Evolutionary conservation across 2,329 filamentous ascomycete genomes (phyloP), one percentile per base, ranked within the genome.

Genomic region (Fusarium floridanum): DNA sequence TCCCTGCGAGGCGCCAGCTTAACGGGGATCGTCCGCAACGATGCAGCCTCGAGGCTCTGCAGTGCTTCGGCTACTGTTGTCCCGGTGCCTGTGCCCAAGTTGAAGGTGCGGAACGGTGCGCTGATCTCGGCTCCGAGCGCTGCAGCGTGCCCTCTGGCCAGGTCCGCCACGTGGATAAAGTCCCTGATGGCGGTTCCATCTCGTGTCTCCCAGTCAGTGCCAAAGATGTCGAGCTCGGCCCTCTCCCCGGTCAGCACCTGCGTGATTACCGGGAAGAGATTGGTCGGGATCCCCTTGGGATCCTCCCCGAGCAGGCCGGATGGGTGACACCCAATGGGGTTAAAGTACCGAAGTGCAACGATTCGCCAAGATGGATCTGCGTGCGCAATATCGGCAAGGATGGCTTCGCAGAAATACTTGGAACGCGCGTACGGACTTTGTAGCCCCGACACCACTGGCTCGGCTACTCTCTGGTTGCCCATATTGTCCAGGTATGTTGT

Each of bases 401-500:
- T 92, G 10, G 90, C 90, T 78, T 92, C 91, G 69, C 89, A 90
- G 82, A 93, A 91, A 85, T 90, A 92, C 80, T 93, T 93, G 3
- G 90, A 90, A 62, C 91, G 86, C 20, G 90, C 91, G 76, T 93
- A 93, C 2, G 91, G 91, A 75, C 89, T 91, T 16, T 90, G 91
- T 68, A 92, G 85, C 11, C 90, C 89, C 17, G 86, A 55, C 17
- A 72, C 70, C 39, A 60, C 61, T 20, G 70, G 70, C 60, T 67
- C 66, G 22, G 59, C 45, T 17, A 59, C 48, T 85, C 85, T 4
- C 80, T 80, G 71, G 39, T 74, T 64, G 48, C 70, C 65, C 32
- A 89, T 86, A 45, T 84, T 82, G 64, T 85, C 83, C 12, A 78
- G 89, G 88, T 22, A 89, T 85, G 71, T 88, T 72, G 90, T 68